Base-by-base conservation (phyloP, 225 moss, liverwort and hornwort species). In the Sphagnum contortum region DNA sequence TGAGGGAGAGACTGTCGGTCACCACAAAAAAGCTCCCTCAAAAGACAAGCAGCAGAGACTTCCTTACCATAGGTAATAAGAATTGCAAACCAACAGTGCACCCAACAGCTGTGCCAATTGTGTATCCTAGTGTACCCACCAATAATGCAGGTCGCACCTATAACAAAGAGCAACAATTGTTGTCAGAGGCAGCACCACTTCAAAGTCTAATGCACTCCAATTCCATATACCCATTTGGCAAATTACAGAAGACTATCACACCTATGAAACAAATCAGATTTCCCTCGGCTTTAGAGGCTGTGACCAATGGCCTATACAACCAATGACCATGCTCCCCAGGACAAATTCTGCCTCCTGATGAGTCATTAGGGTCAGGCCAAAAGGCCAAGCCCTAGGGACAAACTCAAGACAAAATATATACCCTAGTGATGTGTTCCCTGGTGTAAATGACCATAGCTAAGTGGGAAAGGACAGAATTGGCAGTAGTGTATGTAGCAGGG, bases 111-210 rank as follows among this genome's bases (percentile, higher is more conserved):
- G 98, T 93, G 45, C 98, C 98, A 51, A 98, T 71, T 48, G 87
- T 88, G 60, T 98, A 98, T 49, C 93, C 93, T 14, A 98, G 71
- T 5, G 98, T 98, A 55, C 98, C 98, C 57, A 91, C 98, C 77
- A 98, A 67, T 73, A 98, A 74, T 58, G 93, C 93, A 63, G 98
- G 98, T 62, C 93, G 80, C 48, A 96, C 90, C 90, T 91, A 73
- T 70, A 75, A 29, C 29, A 29, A 29, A 29, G 29, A 29, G 29
- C 29, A 29, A 29, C 29, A 29, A 29, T 29, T 29, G 29, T 29
- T 29, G 29, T 29, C 29, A 29, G 29, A 29, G 29, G 29, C 29
- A 29, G 29, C 29, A 29, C 29, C 29, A 29, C 29, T 29, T 29
- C 29, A 29, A 29, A 29, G 29, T 29, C 29, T 29, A 29, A 29